A percentile compares a stretch with the other conserved stretches of the same genome.
Evolutionary conservation across 2,329 filamentous ascomycete species (phyloP).

Genomic region (Xylaria digitata): DNA sequence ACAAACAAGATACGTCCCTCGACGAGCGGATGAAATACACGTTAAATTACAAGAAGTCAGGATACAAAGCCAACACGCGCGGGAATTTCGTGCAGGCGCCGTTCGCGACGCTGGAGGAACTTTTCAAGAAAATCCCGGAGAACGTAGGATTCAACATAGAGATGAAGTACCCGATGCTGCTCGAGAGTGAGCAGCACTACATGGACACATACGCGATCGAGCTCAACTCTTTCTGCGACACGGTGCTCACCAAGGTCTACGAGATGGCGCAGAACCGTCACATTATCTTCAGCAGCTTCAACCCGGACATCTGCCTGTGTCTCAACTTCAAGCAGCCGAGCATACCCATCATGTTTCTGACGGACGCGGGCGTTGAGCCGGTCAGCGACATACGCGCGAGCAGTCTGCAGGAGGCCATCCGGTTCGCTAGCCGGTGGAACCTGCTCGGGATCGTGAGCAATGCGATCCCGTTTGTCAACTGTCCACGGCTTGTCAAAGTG

Average conservation of each 20-base stretch:
- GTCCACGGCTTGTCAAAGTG: slow-evolving; percentile 87
- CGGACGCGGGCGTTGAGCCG: slow-evolving; percentile 82
- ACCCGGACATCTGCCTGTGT: slow-evolving; percentile 94
- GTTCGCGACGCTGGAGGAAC: slow-evolving; percentile 93
- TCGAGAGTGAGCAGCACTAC: slow-evolving; percentile 92
- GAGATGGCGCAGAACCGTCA: slow-evolving; percentile 84
- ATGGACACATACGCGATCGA: slow-evolving; percentile 98
- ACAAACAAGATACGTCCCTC: slow-evolving; percentile 53
- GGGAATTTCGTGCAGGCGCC: slow-evolving; percentile 96
- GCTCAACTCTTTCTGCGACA: slow-evolving; percentile 96
- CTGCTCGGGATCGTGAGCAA: slow-evolving; percentile 89
- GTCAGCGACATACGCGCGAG: slow-evolving; percentile 91
- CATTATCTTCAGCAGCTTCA: slow-evolving; percentile 97
- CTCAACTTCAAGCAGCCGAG: slow-evolving; percentile 97
- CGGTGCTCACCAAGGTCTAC: slow-evolving; percentile 89
- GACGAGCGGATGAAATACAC: slow-evolving; percentile 97
- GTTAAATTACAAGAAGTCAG: slow-evolving; percentile 91
- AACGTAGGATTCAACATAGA: slow-evolving; percentile 97
- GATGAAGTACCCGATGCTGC: slow-evolving; percentile 98
- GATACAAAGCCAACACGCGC: slow-evolving; percentile 94
- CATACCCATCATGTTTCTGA: slow-evolving; percentile 94
- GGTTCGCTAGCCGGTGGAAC: slow-evolving; percentile 96
- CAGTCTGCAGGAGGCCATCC: slow-evolving; percentile 92
- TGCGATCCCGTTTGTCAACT: slow-evolving; percentile 89
- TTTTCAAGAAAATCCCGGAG: slow-evolving; percentile 86